Base-by-base conservation (phyloP, 1,139 yeast genomes). In the Saccharomyces hybrid region DNA sequence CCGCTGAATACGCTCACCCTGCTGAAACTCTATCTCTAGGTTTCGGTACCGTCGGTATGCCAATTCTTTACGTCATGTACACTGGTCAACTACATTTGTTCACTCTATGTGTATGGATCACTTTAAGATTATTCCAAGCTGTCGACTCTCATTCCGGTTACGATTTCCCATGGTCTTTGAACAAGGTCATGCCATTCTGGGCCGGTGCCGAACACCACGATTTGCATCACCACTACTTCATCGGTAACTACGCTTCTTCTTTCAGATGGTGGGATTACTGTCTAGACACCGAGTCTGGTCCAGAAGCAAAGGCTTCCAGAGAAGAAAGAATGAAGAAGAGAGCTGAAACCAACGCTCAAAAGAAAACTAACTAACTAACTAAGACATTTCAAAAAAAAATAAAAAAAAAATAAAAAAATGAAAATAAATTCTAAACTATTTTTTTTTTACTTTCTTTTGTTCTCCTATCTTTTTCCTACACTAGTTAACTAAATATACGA, bases 161-260 rank as follows among this genome's bases (percentile, higher is more conserved):
- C 73, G 97, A 91, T 67, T 91, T 91, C 80, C 97, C 98, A 55
- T 86, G 95, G 90, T 88, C 96, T 4, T 79, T 91, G 69, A 91
- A 88, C 74, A 88, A 90, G 68, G 83, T 90, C 73, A 70, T 91
- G 57, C 96, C 97, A 42, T 80, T 91, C 74, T 91, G 98, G 98
- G 96, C 98, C 16, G 98, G 98, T 57, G 97, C 98, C 21, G 97
- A 88, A 66, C 98, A 91, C 72, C 98, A 91, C 70, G 98, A 91
- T 70, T 89, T 88, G 69, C 98, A 91, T 71, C 98, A 91, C 71
- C 96, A 88, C 69, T 89, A 84, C 73, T 91, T 91, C 73, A 85
- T 76, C 57, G 97, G 97, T 56, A 89, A 90, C 74, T 91, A 89
- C 71, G 95, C 97, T 27, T 86, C 95, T 55, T 83, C 93, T 38